Percentiles rank a stretch among this genome's conserved stretches.
Conservation (phyloP, 2,329 filamentous ascomycete species). For the Beauveria medogensis region DNA sequence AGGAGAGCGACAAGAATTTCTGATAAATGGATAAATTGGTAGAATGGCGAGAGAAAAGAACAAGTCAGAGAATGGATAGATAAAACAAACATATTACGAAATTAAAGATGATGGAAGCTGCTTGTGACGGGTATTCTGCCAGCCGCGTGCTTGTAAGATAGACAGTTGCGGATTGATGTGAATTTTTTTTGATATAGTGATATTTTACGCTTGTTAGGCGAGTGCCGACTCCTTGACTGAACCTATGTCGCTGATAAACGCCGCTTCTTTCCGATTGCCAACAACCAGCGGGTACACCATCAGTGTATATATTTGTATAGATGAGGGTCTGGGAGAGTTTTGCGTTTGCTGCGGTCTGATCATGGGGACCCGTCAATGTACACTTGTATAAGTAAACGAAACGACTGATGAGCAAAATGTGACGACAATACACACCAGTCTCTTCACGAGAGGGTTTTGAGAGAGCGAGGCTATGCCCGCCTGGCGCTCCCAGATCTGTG, state of each 20-base stretch:
- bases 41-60: neutral
- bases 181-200: no score
- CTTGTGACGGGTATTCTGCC: no score
- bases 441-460: no score
- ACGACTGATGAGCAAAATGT: neutral
- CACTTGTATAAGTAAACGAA: no score
- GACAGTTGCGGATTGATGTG: neutral
- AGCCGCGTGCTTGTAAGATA: no score
- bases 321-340: neutral
- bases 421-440: no score
- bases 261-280: neutral
- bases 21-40: neutral
- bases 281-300: neutral
- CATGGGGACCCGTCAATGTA: neutral
- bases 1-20: neutral
- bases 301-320: neutral
- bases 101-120: neutral
- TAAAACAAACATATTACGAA: neutral
- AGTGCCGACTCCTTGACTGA: neutral
- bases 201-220: neutral
- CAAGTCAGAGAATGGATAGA: conserved; percentile 1
- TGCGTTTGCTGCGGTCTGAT: neutral
- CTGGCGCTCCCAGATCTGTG: conserved; percentile 25
- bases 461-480: conserved; percentile 15
- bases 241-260: neutral